Evolutionary conservation across 1,284 basidiomycete genomes (phyloP), one percentile per base, ranked within the genome.

Genomic region (Acaromyces ingoldii): DNA sequence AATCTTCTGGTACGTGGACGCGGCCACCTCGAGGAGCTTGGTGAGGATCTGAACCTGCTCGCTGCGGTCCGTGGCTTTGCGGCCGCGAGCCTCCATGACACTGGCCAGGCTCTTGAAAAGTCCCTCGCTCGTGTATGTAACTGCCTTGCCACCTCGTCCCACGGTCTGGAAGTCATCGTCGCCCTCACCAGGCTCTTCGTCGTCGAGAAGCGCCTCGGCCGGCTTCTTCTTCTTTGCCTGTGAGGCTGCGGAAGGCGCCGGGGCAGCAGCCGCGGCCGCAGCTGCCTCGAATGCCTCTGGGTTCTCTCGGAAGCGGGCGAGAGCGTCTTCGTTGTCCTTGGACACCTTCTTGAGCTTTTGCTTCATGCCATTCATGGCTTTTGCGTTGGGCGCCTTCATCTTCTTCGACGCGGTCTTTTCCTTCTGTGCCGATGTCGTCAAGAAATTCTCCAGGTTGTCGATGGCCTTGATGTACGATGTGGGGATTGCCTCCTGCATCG

Each of bases 31-130:
- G 26, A 93, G 82, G n/a, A 97, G 82, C 72, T 87, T 86, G 72
- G 89, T 85, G 19, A 98, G 82, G 56, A 91, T 90, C 56, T 85
- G 84, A 63, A 96, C 89, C 81, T 97, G 93, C 78, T 97, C 92
- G 38, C 82, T 83, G 58, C 95, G 86, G 78, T 99, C 92, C 45
- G 95, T 98, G 48, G 90, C 89, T 84, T 98, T 98, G 78, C 91
- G 90, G 28, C 95, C 95, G 62, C 95, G 85, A 41, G 90, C 90
- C 72, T 98, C 95, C 75, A 96, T 86, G 38, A 98, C 85, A 38
- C 86, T 82, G 66, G 90, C 85, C 26, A 99, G 82, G 60, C 86
- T 89, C 79, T 96, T 96, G 81, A 92, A 91, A 65, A 98, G 88
- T 42, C 85, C 84, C 55, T 97, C 93, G 6, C 89, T 78, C 4